These are phyloP conservation scores for Neonectria punicea DNA, from an alignment of 2,329 filamentous ascomycete species.

Conservation along the genomic window DNA sequence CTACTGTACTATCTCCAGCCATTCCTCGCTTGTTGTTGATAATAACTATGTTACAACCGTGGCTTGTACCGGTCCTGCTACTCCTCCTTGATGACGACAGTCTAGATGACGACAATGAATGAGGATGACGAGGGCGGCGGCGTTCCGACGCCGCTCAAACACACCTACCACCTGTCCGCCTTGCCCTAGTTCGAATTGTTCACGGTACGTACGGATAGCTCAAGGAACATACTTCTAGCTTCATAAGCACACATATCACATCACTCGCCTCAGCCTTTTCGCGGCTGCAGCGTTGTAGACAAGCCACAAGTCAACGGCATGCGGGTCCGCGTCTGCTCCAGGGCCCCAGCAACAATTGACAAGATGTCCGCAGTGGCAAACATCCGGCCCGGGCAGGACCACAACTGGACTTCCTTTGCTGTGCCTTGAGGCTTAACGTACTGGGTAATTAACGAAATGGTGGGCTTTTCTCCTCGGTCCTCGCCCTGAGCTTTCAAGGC, in stretches of 20 bases:
- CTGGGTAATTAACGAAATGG: background rate
- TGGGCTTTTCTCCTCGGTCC: background rate
- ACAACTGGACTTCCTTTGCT: background rate
- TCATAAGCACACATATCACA: conserved; percentile 6
- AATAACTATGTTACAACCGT: background rate
- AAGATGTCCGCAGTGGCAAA: background rate
- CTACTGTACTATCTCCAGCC: too few relatives aligned
- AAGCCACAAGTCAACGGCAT: conserved; percentile 18
- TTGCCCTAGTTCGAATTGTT: conserved; percentile 1
- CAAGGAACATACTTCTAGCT: background rate
- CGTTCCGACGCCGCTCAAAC: background rate
- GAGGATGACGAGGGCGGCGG: conserved; percentile 18
- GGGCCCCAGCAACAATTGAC: conserved; percentile 2
- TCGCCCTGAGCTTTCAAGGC: too few relatives aligned
- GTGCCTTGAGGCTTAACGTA: background rate
- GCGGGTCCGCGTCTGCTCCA: conserved; percentile 19
- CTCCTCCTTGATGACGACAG: conserved; percentile 1
- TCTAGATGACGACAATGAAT: conserved; percentile 21
- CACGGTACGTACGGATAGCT: background rate
- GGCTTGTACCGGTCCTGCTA: background rate
- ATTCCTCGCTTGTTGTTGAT: background rate
- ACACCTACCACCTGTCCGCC: conserved; percentile 7
- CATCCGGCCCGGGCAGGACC: background rate
- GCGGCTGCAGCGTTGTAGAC: conserved; percentile 24
- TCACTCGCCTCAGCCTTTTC: conserved; percentile 14